These are phyloP conservation scores for Debaryomyces fabryi DNA, from an alignment of 1,139 yeast species.

Conservation along the genomic window DNA sequence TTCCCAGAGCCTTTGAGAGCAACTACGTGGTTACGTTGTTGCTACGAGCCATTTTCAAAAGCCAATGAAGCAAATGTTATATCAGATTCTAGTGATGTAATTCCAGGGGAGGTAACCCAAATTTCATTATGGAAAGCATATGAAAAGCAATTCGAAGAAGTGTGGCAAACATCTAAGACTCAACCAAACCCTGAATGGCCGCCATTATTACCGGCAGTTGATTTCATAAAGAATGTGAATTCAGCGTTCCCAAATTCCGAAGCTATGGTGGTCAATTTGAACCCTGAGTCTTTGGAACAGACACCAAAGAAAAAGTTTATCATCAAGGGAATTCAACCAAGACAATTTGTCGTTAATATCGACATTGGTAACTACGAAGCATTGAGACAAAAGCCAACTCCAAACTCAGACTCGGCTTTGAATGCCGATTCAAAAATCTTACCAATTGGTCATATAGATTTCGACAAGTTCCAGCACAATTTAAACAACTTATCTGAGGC, in stretches of 20 bases:
- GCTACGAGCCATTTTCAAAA: slow-evolving; percentile 65
- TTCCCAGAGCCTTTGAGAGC: slow-evolving; percentile 90
- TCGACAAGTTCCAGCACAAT: slow-evolving; percentile 35
- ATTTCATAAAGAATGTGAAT: slow-evolving; percentile 91
- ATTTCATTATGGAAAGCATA: slow-evolving; percentile 95
- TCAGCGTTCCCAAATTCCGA: slow-evolving; percentile 89
- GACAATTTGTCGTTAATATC: slow-evolving; percentile 47
- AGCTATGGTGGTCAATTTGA: slow-evolving; percentile 81
- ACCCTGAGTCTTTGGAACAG: slow-evolving; percentile 41
- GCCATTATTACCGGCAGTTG: slow-evolving; percentile 88
- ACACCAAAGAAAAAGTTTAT: slow-evolving; percentile 74
- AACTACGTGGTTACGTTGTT: slow-evolving; percentile 91
- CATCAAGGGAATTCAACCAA: slow-evolving; percentile 77
- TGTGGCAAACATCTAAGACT: slow-evolving; percentile 42
- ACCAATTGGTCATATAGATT: slow-evolving; percentile 44
- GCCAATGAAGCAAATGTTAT: slow-evolving; percentile 26
- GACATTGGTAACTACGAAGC: slow-evolving; percentile 52
- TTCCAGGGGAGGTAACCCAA: slow-evolving; percentile 85
- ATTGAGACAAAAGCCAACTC: slow-evolving; percentile 28
- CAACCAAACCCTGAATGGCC: slow-evolving; percentile 46
- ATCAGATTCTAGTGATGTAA: slow-evolving; percentile 22
- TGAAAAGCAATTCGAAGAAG: slow-evolving; percentile 72
- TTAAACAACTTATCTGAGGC: slow-evolving; percentile 27
- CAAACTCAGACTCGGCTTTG: slow-evolving; percentile 12
- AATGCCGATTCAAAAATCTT: slow-evolving; percentile 21